Evolutionary conservation across 2,329 filamentous ascomycete species (phyloP).

Genomic region (Lasiodiplodia sp.): DNA sequence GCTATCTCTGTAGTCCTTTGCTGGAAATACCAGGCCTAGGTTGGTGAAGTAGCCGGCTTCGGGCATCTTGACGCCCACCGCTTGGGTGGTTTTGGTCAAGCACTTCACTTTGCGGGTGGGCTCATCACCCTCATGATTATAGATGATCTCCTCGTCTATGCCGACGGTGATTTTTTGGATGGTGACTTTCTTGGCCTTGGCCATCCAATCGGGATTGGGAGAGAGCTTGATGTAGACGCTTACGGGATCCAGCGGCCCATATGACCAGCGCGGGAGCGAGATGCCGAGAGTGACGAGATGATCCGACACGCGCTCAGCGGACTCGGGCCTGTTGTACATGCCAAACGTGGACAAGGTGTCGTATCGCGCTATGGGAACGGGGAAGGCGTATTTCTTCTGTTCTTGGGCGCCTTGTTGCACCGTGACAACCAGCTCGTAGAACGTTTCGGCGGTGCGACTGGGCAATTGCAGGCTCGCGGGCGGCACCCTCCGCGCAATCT

Average conservation of each 20-base stretch:
- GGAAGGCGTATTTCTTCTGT: constrained; percentile 90
- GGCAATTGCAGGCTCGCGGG: constrained; percentile 90
- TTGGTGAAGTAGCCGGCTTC: constrained; percentile 94
- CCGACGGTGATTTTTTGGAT: constrained; percentile 93
- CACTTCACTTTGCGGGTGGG: constrained; percentile 89
- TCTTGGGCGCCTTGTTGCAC: constrained; percentile 88
- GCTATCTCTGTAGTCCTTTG: constrained; percentile 83
- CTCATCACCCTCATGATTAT: constrained; percentile 96
- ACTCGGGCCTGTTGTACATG: constrained; percentile 98
- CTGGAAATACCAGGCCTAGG: constrained; percentile 87
- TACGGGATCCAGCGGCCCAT: constrained; percentile 92
- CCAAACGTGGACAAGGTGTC: constrained; percentile 98
- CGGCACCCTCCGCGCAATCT: constrained; percentile 87
- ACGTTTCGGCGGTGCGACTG: constrained; percentile 94
- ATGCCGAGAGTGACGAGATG: constrained; percentile 92
- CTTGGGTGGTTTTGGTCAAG: constrained; percentile 82
- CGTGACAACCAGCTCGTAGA: constrained; percentile 94
- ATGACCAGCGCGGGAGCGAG: constrained; percentile 93
- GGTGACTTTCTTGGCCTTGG: constrained; percentile 88
- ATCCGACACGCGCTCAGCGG: constrained; percentile 83
- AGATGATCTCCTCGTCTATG: constrained; percentile 98
- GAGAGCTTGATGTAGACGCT: constrained; percentile 94
- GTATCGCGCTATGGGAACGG: constrained; percentile 89
- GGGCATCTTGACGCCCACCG: constrained; percentile 82
- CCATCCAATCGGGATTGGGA: constrained; percentile 90